Conservation (phyloP, 495 filamentous ascomycete genomes). For the Thermothielavioides terrestris region DNA sequence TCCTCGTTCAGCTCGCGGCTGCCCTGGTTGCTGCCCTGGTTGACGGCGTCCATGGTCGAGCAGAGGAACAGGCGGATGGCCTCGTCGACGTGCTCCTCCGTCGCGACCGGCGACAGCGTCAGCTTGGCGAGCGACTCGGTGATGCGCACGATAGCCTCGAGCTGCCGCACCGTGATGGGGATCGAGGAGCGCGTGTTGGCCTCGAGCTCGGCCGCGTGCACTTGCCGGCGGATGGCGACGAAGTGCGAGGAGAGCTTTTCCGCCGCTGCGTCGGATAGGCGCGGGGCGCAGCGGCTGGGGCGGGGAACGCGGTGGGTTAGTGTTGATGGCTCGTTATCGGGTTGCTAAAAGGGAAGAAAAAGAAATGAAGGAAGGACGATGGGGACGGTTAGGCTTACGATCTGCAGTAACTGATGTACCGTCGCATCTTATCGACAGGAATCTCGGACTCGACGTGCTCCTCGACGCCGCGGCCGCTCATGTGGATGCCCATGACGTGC, state of each 20-base stretch:
- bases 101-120: constrained; percentile 72
- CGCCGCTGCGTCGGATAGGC: constrained; percentile 82
- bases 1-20: constrained; percentile 87
- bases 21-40: constrained; percentile 72
- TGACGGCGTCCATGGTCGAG: constrained; percentile 95
- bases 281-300: constrained; percentile 76
- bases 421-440: constrained; percentile 91
- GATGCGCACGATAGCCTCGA: constrained; percentile 96
- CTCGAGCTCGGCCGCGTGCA: constrained; percentile 80
- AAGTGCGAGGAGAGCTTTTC: constrained; percentile 98
- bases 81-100: constrained; percentile 90
- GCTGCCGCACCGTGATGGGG: constrained; percentile 94
- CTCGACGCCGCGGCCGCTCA: constrained; percentile 79
- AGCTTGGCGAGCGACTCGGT: constrained; percentile 94
- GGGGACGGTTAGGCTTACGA: constrained; percentile 49
- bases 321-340: too few relatives aligned
- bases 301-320: constrained; percentile 35
- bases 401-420: constrained; percentile 97
- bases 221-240: constrained; percentile 88
- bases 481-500: constrained; percentile 97
- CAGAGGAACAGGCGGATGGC: constrained; percentile 96
- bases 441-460: constrained; percentile 80
- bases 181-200: constrained; percentile 84
- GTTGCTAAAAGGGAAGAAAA: too few relatives aligned
- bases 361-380: background rate